phyloP scores from a whole-genome alignment of 73 alveolate genomes.

The Paramecium biaurelia region DNA sequence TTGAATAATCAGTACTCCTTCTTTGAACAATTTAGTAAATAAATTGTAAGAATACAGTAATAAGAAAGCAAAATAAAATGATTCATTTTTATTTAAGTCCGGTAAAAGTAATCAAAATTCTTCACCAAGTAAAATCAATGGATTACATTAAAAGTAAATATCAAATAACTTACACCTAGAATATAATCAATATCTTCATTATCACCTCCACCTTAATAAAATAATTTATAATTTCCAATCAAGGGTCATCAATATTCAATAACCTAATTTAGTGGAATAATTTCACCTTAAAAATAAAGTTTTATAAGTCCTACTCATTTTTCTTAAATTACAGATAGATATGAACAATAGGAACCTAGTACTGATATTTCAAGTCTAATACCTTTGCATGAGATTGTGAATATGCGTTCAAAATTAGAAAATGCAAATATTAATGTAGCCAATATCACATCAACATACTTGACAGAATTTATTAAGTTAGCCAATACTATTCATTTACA shows the following conservation, averaged over 20 bases:
- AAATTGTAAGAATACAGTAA: not conserved
- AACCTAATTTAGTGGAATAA: not conserved
- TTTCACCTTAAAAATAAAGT: not conserved
- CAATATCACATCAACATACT: not conserved
- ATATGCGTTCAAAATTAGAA: slow-evolving; percentile 10
- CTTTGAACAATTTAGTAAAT: not conserved
- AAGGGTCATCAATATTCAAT: not conserved
- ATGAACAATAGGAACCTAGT: not conserved
- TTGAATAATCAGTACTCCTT: not conserved
- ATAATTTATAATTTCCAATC: not conserved
- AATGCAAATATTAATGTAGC: not conserved
- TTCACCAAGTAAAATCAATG: slow-evolving; percentile 37
- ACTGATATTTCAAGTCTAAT: not conserved
- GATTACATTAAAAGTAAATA: slow-evolving; percentile 14
- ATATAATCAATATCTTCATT: not conserved
- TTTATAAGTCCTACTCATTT: not conserved
- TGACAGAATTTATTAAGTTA: not conserved
- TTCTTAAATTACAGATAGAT: slow-evolving; percentile 1
- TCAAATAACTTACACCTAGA: not conserved
- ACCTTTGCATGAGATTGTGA: slow-evolving; percentile 37
- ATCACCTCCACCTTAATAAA: slow-evolving; percentile 7
- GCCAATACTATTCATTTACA: not conserved
- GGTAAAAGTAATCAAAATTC: not conserved
- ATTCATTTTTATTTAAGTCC: slow-evolving; percentile 10
- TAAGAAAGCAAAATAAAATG: not conserved